These are phyloP conservation scores for Blastocystis sp. DNA, from an alignment of 352 stramenopile genomes.

Conservation along the genomic window DNA sequence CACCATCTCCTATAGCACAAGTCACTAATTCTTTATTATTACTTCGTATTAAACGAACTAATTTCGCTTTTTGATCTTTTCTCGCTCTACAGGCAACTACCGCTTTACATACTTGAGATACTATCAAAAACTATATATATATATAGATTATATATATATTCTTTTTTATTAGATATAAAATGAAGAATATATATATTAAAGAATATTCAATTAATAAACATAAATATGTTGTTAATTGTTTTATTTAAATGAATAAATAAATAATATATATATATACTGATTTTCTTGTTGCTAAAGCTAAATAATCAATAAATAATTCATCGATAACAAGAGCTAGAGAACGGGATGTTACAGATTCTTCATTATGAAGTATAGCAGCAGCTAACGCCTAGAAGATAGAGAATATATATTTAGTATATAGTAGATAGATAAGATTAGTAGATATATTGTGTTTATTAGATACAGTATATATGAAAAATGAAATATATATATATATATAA, in stretches of 20 bases:
- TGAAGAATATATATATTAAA: neutral
- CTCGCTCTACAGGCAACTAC: conserved; percentile 70
- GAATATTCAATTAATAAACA: no score
- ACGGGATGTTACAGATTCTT: neutral
- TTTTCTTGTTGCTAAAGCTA: conserved; percentile 6
- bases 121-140: conserved; percentile 52
- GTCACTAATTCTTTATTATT: conserved; percentile 26
- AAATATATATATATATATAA: no score
- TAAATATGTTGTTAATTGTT: no score
- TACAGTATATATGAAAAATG: no score
- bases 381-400: conserved; percentile 7
- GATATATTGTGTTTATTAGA: no score
- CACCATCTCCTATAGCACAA: conserved; percentile 87
- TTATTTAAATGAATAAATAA: no score
- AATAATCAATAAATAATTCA: conserved; percentile 31
- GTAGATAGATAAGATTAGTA: no score
- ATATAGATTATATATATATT: neutral
- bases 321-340: conserved; percentile 40
- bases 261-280: no score
- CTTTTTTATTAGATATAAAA: neutral
- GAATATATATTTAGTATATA: no score
- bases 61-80: conserved; percentile 68
- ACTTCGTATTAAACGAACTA: conserved; percentile 46
- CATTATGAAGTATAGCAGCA: neutral
- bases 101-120: conserved; percentile 57